Evolutionary conservation across 108 stramenopile genomes (phyloP).

Genomic region (Pseudonitzschia multiseries): DNA sequence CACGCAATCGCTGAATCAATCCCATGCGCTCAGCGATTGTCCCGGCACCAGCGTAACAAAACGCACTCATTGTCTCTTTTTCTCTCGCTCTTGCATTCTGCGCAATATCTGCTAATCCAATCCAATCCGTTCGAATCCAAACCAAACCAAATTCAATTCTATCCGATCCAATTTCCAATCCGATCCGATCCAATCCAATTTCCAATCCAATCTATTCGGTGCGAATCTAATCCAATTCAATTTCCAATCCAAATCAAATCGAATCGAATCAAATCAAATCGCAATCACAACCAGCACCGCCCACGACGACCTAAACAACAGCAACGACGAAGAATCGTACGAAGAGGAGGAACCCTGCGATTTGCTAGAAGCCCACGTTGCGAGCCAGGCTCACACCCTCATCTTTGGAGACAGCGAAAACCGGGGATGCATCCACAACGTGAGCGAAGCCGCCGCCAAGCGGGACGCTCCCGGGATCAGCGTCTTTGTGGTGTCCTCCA

Average conservation of each 20-base stretch:
- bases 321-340: constrained; percentile 18
- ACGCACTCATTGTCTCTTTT: no score
- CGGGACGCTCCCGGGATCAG: constrained; percentile 27
- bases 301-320: not conserved
- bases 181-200: not conserved
- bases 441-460: constrained; percentile 5
- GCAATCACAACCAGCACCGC: not conserved
- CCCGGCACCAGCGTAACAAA: no score
- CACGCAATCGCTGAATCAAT: no score
- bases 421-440: constrained; percentile 1
- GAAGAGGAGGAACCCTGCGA: constrained; percentile 23
- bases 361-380: constrained; percentile 23
- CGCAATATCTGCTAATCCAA: no score
- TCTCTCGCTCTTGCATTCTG: no score
- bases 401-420: constrained; percentile 27
- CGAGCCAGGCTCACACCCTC: constrained; percentile 13
- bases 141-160: no score
- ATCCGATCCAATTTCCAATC: no score
- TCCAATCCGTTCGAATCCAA: no score
- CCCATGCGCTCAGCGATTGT: no score
- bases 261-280: not conserved
- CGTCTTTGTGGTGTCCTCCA: constrained; percentile 67
- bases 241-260: not conserved
- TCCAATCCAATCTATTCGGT: no score
- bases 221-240: not conserved